Base-by-base conservation (phyloP, 2,329 filamentous ascomycete species). In the Thermothelomyces thermophilus region DNA sequence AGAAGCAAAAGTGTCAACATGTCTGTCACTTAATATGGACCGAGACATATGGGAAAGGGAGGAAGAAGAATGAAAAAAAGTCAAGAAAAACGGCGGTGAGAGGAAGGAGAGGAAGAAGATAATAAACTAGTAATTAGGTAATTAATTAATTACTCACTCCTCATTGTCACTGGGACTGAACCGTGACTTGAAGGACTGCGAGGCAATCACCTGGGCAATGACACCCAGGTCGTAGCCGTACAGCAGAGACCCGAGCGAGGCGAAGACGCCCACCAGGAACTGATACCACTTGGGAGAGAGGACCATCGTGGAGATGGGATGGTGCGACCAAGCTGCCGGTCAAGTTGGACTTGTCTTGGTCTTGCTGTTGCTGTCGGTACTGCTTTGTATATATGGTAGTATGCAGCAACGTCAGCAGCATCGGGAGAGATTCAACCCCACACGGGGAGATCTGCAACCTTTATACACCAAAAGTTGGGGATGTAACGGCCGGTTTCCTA, bases 171-270 rank as follows among this genome's bases (percentile, higher is more conserved):
- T 65, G 6, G 70, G 59, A 0, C 68, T 53, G 51, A 77, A 76
- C 46, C 64, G 63, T 1, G 54, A 52, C 4, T 60, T 61, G 58
- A 75, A 77, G 8, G 70, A 67, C 9, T 65, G 63, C 16, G 73
- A 75, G 13, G 74, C 73, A 48, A 80, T 72, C 13, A 75, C 75
- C 46, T 73, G 68, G 42, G 73, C 73, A 49, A 76, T 74, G 35
- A 76, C 72, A 59, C 74, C 75, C 10, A 80, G 66, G 60, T 79
- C 76, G 59, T 80, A 79, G 43, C 76, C 76, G 58, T 68, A 80
- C 28, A 76, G 69, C 41, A 78, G 67, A 4, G 75, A 78, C 37
- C 76, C 76, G 36, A 79, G 66, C 19, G 76, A 79, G 56, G 76
- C 76, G 60, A 80, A 79, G 26, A 76, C 67, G 60, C 72, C 70